Evolutionary conservation across 768 basidiomycete genomes (phyloP), one percentile per base, ranked within the genome.

Genomic region (Pilatotrama ljubarskyi): DNA sequence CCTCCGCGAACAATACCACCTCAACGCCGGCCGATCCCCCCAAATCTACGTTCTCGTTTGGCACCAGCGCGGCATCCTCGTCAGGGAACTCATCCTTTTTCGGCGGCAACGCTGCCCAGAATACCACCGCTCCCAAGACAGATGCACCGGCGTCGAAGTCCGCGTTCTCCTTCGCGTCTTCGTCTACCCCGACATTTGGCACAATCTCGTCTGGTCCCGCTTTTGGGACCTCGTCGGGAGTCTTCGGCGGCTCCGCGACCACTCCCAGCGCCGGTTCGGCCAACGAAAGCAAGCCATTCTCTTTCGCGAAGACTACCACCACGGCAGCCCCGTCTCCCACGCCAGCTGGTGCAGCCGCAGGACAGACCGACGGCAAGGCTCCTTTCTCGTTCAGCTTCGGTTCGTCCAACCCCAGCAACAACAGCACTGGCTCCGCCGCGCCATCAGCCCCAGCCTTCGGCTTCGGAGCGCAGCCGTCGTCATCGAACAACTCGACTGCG

Each of bases 161-260:
- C 2, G n/a, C 60, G 3, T 51, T 37, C 22, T 35, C 41, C 26
- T 51, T 54, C 7, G 46, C 40, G 2, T 46, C 51, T 5, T 48
- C 58, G 6, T 37, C 58, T 26, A 38, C 55, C 6, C 42, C 72
- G 13, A 46, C 67, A 14, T 73, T 75, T 58, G 63, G 67, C 35
- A 50, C 61, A 52, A 55, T 67, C 10, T 20, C 55, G 1, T 25
- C 62, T 11, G 29, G 64, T 6, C 32, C 69, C 22, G 32, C 66
- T 22, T 65, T 62, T 36, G 60, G 61, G 29, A 4, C 29, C 10
- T 32, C 29, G 4, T 32, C 29, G 4, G 29, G 29, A 4, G 4
- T 32, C 29, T 32, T 32, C 29, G 29, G 29, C 29, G 29, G 29
- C 10, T 4, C 29, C 1, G n/a, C 58, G 9, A 26, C 51, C n/a